Percentiles rank a stretch among this genome's conserved stretches.
Evolutionary conservation across 1,284 basidiomycete species (phyloP).

Genomic region (Albatrellus sp.): DNA sequence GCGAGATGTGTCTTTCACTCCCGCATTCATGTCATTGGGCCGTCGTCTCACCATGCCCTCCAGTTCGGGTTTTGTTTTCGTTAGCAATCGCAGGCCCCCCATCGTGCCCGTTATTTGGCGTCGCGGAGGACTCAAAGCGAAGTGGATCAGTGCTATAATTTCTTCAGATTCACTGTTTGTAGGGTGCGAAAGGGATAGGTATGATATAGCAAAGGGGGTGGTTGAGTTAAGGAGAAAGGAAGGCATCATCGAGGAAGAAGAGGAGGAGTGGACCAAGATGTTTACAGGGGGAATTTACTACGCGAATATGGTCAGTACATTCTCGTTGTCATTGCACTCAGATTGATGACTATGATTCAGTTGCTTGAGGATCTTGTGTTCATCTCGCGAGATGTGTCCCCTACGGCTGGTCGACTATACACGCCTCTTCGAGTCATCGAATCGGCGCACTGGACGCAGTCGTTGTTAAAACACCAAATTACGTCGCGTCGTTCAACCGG

Average conservation of each 20-base stretch:
- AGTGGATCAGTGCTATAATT: constrained; percentile 66
- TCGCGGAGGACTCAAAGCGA: constrained; percentile 54
- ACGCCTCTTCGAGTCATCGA: constrained; percentile 60
- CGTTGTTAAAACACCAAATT: constrained; percentile 47
- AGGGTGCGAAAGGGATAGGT: constrained; percentile 68
- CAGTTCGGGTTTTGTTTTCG: constrained; percentile 1
- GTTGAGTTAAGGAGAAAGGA: constrained; percentile 58
- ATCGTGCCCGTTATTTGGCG: constrained; percentile 48
- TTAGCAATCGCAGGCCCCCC: background rate
- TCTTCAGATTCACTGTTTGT: constrained; percentile 78
- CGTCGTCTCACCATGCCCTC: constrained; percentile 7
- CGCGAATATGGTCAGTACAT: constrained; percentile 66
- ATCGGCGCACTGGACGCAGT: constrained; percentile 67
- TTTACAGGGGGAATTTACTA: constrained; percentile 82
- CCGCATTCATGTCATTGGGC: background rate
- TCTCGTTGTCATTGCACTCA: constrained; percentile 7
- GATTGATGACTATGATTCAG: constrained; percentile 25
- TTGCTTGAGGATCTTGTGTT: constrained; percentile 64
- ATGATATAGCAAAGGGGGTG: constrained; percentile 64
- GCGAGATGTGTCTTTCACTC: background rate
- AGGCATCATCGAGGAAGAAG: constrained; percentile 41
- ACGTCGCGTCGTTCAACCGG: constrained; percentile 26
- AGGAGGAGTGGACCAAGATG: constrained; percentile 55
- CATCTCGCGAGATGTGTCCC: constrained; percentile 64
- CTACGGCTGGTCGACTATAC: constrained; percentile 55